These are phyloP conservation scores for Thymus quinquecostatus DNA, from an alignment of 257 asterid species.

Conservation along the genomic window DNA sequence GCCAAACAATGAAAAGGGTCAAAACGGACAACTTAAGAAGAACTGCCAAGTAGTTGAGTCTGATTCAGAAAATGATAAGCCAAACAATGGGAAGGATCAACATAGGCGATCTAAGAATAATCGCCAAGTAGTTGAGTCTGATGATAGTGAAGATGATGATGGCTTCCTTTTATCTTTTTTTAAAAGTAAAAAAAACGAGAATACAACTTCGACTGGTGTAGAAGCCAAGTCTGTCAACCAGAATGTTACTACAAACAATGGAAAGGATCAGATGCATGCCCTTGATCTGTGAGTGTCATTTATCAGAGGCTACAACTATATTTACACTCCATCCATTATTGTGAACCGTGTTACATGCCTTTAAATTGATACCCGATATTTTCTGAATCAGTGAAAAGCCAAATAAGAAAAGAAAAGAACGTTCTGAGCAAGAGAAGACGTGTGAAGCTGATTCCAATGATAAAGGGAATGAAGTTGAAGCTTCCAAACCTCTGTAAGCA, in stretches of 20 bases:
- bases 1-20: slow-evolving; percentile 38
- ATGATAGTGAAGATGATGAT: slow-evolving; percentile 62
- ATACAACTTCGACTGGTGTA: slow-evolving; percentile 30
- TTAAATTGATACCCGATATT: slow-evolving; percentile 23
- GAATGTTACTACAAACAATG: slow-evolving; percentile 27
- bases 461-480: slow-evolving; percentile 41
- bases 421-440: slow-evolving; percentile 41
- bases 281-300: slow-evolving; percentile 37
- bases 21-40: slow-evolving; percentile 47
- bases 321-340: slow-evolving; percentile 8
- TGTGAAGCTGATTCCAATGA: slow-evolving; percentile 33
- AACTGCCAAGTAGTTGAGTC: slow-evolving; percentile 61
- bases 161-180: slow-evolving; percentile 48
- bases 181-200: slow-evolving; percentile 38
- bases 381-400: slow-evolving; percentile 37
- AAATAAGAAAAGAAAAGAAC: slow-evolving; percentile 65
- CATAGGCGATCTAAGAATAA: slow-evolving; percentile 51
- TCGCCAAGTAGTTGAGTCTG: slow-evolving; percentile 62
- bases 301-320: slow-evolving; percentile 2
- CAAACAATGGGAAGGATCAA: slow-evolving; percentile 37
- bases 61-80: slow-evolving; percentile 56
- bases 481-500: slow-evolving; percentile 46
- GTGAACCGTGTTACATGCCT: slow-evolving; percentile 12
- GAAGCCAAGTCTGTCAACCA: slow-evolving; percentile 27
- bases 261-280: slow-evolving; percentile 32